Base-by-base conservation (phyloP, 805 yeast genomes). In the Candida methanosorbosa region DNA sequence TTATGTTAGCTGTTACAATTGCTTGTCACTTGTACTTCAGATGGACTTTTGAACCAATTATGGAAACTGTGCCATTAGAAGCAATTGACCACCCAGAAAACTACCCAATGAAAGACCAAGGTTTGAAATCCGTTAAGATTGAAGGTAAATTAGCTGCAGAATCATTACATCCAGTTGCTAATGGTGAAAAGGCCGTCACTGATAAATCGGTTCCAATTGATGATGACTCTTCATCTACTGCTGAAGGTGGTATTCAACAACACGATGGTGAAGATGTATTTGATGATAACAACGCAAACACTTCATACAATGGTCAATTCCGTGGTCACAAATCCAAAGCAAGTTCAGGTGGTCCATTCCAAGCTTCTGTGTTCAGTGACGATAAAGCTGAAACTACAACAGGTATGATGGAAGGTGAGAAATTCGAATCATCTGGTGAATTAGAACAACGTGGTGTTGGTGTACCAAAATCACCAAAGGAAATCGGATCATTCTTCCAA, bases 1-100 rank as follows among this genome's bases (percentile, higher is more conserved):
- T 75, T n/a, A 56, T 69, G 40, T 45, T 80, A 13, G 73, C 53
- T n/a, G 71, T 61, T 29, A 79, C 90, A 12, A 78, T 72, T 20
- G 53, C 58, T 16, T 61, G 70, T 21, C 90, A 81, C 50, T 39
- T 81, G 21, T 78, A 66, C 53, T 62, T 74, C 49, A 75, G 74
- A 50, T 55, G 68, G 56, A 69, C 56, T 41, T 81, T 80, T 55
- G 67, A 75, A 32, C 79, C 85, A 23, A 54, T 81, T 38, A 61
- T 76, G 36, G 86, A 82, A 35, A 59, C 68, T 28, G 85, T 83
- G 35, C 94, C 92, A 40, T 52, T 82, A 34, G 74, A 81, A 33
- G 86, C 75, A 6, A 58, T 74, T 39, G 64, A 61, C 42, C 66
- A 64, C 41, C 68, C 68, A 27, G 57, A 66, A 34, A 68, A 66